Percentiles rank a stretch among this genome's conserved stretches.
phyloP scores from a whole-genome alignment of 2,329 filamentous ascomycete genomes.

The Nigrospora osmanthi region DNA sequence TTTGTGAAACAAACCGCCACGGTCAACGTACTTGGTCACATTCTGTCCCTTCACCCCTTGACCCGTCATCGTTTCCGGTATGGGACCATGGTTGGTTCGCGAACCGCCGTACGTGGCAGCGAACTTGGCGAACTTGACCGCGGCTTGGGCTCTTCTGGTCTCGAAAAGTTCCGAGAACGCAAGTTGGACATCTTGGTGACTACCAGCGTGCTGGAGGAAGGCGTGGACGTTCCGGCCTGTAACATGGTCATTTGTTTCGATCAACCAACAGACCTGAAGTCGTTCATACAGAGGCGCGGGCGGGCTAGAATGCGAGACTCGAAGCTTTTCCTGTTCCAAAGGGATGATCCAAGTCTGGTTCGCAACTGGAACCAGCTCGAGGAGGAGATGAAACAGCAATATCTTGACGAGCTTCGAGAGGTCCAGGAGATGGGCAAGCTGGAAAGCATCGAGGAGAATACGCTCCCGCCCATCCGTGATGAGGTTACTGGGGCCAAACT shows the following conservation, averaged over 20 bases:
- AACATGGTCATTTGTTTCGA: slow-evolving; percentile 55
- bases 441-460: slow-evolving; percentile 33
- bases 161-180: slow-evolving; percentile 45
- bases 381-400: slow-evolving; percentile 61
- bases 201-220: slow-evolving; percentile 59
- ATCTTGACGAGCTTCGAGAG: slow-evolving; percentile 55
- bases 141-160: slow-evolving; percentile 20
- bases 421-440: slow-evolving; percentile 33
- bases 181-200: slow-evolving; percentile 50
- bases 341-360: slow-evolving; percentile 11
- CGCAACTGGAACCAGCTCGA: slow-evolving; percentile 61
- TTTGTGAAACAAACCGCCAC: slow-evolving; percentile 60
- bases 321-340: slow-evolving; percentile 33
- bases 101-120: slow-evolving; percentile 21
- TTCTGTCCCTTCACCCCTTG: slow-evolving; percentile 45
- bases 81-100: slow-evolving; percentile 49
- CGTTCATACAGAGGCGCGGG: slow-evolving; percentile 51
- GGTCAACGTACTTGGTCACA: slow-evolving; percentile 49
- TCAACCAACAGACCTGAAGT: slow-evolving; percentile 39
- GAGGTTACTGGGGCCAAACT: slow-evolving; percentile 51
- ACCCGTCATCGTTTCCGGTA: slow-evolving; percentile 38
- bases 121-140: slow-evolving; percentile 29
- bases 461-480: slow-evolving; percentile 26
- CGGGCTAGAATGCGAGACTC: slow-evolving; percentile 44
- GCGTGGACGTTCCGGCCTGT: slow-evolving; percentile 59